A percentile compares a stretch with the other conserved stretches of the same genome.
phyloP scores from a whole-genome alignment of 768 basidiomycete species.

The Naganishia randhawae region DNA sequence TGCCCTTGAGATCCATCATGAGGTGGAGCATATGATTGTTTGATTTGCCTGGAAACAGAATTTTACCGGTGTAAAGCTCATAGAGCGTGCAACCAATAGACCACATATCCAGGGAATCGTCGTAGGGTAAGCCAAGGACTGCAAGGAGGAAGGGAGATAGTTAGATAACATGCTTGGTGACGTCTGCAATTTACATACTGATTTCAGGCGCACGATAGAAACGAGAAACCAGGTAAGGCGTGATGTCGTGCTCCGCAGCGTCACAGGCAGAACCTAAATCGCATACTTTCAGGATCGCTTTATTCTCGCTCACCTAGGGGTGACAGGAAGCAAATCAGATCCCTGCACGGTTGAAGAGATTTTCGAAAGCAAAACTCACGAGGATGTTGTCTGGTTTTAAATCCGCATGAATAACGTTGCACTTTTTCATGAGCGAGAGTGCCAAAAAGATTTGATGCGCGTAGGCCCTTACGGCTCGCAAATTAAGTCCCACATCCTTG shows the following conservation, averaged over 20 bases:
- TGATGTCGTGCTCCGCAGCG: conserved; percentile 82
- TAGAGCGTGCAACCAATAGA: conserved; percentile 91
- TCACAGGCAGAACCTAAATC: conserved; percentile 97
- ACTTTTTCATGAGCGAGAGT: conserved; percentile 76
- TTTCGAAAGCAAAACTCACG: conserved; percentile 55
- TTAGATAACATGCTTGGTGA: neutral
- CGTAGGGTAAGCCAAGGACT: conserved; percentile 95
- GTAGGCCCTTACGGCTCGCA: conserved; percentile 97
- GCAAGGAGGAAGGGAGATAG: conserved; percentile 1
- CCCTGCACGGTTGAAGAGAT: neutral
- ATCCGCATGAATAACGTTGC: conserved; percentile 94
- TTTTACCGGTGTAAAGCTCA: conserved; percentile 80
- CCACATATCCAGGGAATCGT: conserved; percentile 91
- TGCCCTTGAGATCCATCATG: conserved; percentile 97
- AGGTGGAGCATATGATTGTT: conserved; percentile 97
- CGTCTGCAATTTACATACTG: conserved; percentile 59
- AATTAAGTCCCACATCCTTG: conserved; percentile 93
- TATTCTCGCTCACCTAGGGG: conserved; percentile 82
- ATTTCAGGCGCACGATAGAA: conserved; percentile 99
- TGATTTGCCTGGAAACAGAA: conserved; percentile 89
- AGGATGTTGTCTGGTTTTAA: conserved; percentile 98
- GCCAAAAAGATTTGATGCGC: conserved; percentile 92
- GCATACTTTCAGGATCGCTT: conserved; percentile 87
- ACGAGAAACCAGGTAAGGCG: conserved; percentile 92
- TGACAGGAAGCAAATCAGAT: neutral